These are phyloP conservation scores for Sugiyamaella boreocaroliniensis DNA, from an alignment of 805 yeast species.

Conservation along the genomic window DNA sequence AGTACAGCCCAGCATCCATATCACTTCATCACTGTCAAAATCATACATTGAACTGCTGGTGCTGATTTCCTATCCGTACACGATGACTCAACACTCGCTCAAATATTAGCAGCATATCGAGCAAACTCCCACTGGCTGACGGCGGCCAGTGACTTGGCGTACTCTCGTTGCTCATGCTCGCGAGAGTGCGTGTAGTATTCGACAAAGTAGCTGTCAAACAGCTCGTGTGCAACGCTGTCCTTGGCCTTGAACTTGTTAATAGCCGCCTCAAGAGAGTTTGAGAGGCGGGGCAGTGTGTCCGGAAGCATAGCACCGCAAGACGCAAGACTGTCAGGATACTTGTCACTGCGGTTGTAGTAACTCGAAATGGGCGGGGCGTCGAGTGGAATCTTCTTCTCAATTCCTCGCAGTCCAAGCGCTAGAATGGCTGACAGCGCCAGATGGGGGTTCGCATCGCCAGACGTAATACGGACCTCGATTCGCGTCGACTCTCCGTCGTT, in stretches of 20 bases:
- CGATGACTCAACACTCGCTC: no score
- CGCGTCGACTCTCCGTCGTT: not conserved
- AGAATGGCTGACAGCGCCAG: not conserved
- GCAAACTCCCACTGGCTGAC: not conserved
- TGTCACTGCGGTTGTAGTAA: not conserved
- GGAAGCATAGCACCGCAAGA: not conserved
- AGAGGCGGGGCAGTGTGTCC: not conserved
- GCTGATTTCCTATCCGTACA: no score
- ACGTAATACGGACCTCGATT: not conserved
- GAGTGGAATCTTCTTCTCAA: not conserved
- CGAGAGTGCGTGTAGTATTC: not conserved
- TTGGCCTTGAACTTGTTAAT: not conserved
- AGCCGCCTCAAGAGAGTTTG: not conserved
- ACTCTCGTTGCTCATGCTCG: not conserved
- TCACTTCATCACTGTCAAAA: no score
- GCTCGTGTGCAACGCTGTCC: conserved; percentile 3
- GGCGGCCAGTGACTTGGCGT: not conserved
- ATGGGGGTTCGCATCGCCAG: not conserved
- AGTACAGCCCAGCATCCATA: no score
- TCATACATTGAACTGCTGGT: no score
- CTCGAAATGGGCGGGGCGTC: not conserved
- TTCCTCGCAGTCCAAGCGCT: not conserved
- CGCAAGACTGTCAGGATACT: not conserved
- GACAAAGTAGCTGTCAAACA: not conserved
- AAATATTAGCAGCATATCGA: not conserved